Evolutionary conservation across 345 rosid genomes (phyloP), one percentile per base, ranked within the genome.

Genomic region (Limnanthes douglasii): DNA sequence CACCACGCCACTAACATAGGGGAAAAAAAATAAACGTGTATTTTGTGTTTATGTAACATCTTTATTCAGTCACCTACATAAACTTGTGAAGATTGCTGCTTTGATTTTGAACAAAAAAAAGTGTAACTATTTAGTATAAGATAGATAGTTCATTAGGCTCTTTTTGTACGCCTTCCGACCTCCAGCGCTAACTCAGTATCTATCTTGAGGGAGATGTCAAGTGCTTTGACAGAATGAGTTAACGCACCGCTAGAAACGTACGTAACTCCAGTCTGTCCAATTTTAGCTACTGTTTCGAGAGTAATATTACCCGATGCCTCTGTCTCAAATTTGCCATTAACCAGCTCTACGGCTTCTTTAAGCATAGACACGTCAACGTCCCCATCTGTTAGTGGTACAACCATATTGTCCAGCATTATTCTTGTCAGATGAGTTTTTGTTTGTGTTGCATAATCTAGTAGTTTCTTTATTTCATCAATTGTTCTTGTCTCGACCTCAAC

Each of bases 291-390:
- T 1, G 94, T 84, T 62, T 90, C 96, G 30, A 90, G 66, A 7
- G 94, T 84, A 43, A 80, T 88, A 57, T 90, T 90, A 2, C 98
- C 98, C 0, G 98, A 80, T 46, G 98, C 96, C 93, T 85, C 99
- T 10, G 94, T 85, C 39, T 80, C 93, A 45, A 73, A 75, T 66
- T 59, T 75, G 13, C 88, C 74, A 18, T 64, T 48, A 45, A 85
- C 75, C 45, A 79, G 56, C 12, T 62, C 52, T 21, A 90, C 83
- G 7, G 94, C 93, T 51, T 61, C 73, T 54, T 60, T 60, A 50
- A 90, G 98, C 96, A 85, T 74, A 6, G 93, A 70, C 29, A 77
- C 76, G 50, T 84, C 88, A 29, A 81, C 55, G 44, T 85, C 93
- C 28, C 96, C 94, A 58, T 69, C 65, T 50, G 82, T 60, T 18